Percentiles rank a stretch among this genome's conserved stretches.
phyloP scores from a whole-genome alignment of 139 green algal species.

The Tetradesmus lagerheimii region DNA sequence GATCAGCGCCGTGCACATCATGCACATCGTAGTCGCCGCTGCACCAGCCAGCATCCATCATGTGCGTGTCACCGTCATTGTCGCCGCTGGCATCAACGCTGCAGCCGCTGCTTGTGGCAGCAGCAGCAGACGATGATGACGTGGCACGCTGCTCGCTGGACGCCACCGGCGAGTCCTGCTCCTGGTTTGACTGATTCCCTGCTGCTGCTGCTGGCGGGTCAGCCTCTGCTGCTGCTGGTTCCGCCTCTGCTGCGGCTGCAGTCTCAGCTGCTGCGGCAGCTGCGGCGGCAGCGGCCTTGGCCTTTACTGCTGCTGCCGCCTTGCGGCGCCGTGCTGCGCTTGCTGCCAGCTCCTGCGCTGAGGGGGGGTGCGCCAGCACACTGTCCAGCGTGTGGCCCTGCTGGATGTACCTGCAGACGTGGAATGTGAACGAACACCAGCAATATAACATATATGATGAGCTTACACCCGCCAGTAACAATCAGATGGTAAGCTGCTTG shows the following conservation, averaged over 20 bases:
- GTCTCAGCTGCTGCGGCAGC: background rate
- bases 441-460: too few species aligned
- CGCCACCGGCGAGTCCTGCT: background rate
- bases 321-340: slow-evolving; percentile 3
- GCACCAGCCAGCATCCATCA: background rate
- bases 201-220: too few species aligned
- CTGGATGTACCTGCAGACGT: slow-evolving; percentile 35
- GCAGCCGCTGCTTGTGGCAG: background rate
- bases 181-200: too few species aligned
- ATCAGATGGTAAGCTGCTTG: too few species aligned
- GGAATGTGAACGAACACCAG: too few species aligned
- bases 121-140: background rate
- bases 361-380: slow-evolving; percentile 18
- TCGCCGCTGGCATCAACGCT: background rate
- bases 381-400: slow-evolving; percentile 15
- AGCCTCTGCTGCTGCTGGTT: background rate
- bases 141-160: background rate
- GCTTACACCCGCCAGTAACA: too few species aligned
- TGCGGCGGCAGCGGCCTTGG: background rate
- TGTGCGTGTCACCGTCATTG: background rate
- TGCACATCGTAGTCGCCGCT: background rate
- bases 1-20: background rate
- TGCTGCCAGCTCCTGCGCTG: background rate
- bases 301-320: background rate
- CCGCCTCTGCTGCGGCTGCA: background rate